These are phyloP conservation scores for Zymoseptoria brevis DNA, from an alignment of 2,329 filamentous ascomycete genomes.

Conservation along the genomic window DNA sequence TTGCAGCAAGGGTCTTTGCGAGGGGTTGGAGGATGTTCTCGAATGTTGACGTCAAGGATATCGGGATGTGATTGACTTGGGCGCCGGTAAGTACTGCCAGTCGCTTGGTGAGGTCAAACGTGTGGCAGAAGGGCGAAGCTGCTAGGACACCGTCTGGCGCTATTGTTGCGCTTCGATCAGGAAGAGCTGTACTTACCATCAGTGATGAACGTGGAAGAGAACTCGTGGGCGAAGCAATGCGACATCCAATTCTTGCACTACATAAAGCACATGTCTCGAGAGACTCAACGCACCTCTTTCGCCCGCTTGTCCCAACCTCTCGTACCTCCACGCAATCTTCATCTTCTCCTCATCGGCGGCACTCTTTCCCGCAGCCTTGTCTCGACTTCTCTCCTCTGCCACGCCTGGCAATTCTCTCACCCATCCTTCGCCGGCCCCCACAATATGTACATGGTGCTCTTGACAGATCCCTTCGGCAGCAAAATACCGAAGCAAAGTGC, in stretches of 20 bases:
- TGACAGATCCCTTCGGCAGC: conserved; percentile 89
- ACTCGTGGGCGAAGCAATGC: background rate
- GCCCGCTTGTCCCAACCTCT: conserved; percentile 66
- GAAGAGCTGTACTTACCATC: conserved; percentile 25
- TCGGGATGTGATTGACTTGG: conserved; percentile 45
- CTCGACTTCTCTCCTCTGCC: conserved; percentile 33
- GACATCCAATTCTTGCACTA: conserved; percentile 1
- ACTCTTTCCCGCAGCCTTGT: conserved; percentile 34
- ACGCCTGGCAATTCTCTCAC: conserved; percentile 73
- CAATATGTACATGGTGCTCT: conserved; percentile 77
- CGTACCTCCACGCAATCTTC: conserved; percentile 99
- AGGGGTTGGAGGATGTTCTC: conserved; percentile 55
- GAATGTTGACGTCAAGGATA: conserved; percentile 59
- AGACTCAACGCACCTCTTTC: conserved; percentile 50
- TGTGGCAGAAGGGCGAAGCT: conserved; percentile 40
- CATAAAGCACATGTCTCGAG: conserved; percentile 6
- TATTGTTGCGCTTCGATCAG: conserved; percentile 16
- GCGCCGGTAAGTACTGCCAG: conserved; percentile 35
- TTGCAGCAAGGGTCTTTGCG: conserved; percentile 48
- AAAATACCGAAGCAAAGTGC: conserved; percentile 76
- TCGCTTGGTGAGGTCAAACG: conserved; percentile 46
- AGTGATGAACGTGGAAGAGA: conserved; percentile 3
- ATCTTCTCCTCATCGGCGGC: conserved; percentile 60
- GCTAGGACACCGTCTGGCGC: background rate
- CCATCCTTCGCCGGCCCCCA: conserved; percentile 76